Conservation (phyloP, 176 grass and related monocot genomes). For the Alloteropsis semialata region DNA sequence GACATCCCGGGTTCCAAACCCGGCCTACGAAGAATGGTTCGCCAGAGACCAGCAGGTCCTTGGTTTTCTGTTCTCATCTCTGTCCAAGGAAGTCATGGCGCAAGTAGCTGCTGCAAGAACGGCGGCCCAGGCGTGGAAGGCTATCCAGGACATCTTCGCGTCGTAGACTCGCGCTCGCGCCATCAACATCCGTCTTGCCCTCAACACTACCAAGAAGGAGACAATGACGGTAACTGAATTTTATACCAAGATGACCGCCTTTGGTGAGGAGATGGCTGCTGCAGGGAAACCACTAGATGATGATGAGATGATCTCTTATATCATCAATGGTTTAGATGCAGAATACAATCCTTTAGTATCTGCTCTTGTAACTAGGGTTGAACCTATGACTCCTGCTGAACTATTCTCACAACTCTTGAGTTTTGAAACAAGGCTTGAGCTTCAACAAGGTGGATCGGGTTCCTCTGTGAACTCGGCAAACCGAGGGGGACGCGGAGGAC, state of each 20-base stretch:
- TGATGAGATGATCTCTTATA: neutral
- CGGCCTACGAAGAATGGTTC: neutral
- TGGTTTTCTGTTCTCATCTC: neutral
- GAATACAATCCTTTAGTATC: neutral
- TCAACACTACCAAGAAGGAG: neutral
- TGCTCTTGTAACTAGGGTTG: neutral
- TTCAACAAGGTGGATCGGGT: too few species aligned
- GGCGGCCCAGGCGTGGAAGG: neutral
- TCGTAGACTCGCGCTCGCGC: neutral
- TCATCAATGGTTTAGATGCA: neutral
- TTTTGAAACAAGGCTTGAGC: neutral
- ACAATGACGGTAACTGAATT: neutral
- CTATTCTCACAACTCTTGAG: neutral
- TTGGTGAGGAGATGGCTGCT: neutral
- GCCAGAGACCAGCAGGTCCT: neutral
- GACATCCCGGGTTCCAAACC: neutral
- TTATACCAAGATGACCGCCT: neutral
- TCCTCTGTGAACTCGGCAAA: too few species aligned
- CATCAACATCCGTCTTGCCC: neutral
- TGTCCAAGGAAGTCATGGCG: neutral
- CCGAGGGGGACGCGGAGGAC: too few species aligned
- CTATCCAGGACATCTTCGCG: neutral
- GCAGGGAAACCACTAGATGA: neutral
- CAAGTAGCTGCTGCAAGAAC: neutral
- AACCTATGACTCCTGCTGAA: neutral